Evolutionary conservation across 2,329 filamentous ascomycete species (phyloP).

Genomic region (Thielaviopsis euricoi): DNA sequence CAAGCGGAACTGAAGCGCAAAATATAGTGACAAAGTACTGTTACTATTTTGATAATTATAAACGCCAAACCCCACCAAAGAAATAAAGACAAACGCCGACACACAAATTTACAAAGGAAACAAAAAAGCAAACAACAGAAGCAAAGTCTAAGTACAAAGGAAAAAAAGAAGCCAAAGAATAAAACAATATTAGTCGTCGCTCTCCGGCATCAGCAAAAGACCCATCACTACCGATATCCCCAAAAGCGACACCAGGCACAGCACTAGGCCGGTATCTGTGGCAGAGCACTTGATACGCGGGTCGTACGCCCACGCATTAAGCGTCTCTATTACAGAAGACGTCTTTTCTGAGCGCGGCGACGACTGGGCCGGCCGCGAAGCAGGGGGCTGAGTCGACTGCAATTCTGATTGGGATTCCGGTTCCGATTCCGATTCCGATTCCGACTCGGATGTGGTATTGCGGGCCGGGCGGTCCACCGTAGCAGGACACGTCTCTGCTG

Average conservation of each 20-base stretch:
- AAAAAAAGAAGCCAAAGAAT: neutral
- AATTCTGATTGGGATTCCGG: too few relatives aligned
- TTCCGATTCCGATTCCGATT: too few relatives aligned
- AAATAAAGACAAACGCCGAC: too few relatives aligned
- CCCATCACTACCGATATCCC: slow-evolving; percentile 9
- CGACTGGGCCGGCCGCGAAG: neutral
- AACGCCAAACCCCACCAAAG: too few relatives aligned
- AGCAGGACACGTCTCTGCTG: neutral
- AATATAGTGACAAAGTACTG: too few relatives aligned
- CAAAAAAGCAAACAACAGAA: too few relatives aligned
- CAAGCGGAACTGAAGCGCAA: too few relatives aligned
- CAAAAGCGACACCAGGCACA: slow-evolving; percentile 8
- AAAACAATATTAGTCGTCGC: neutral
- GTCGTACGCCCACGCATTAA: slow-evolving; percentile 7
- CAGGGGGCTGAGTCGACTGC: too few relatives aligned
- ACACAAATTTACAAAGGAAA: neutral
- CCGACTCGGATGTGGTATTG: neutral
- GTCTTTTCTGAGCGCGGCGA: neutral
- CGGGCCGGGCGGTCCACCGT: neutral
- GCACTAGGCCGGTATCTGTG: slow-evolving; percentile 3
- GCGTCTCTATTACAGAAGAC: neutral
- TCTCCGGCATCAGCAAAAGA: slow-evolving; percentile 1
- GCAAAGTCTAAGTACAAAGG: neutral
- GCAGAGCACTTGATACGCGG: slow-evolving; percentile 8
- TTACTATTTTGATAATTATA: neutral